Evolutionary conservation across 2,329 filamentous ascomycete species (phyloP), one percentile per base, ranked within the genome.

Genomic region (Cordyceps fumosorosea): DNA sequence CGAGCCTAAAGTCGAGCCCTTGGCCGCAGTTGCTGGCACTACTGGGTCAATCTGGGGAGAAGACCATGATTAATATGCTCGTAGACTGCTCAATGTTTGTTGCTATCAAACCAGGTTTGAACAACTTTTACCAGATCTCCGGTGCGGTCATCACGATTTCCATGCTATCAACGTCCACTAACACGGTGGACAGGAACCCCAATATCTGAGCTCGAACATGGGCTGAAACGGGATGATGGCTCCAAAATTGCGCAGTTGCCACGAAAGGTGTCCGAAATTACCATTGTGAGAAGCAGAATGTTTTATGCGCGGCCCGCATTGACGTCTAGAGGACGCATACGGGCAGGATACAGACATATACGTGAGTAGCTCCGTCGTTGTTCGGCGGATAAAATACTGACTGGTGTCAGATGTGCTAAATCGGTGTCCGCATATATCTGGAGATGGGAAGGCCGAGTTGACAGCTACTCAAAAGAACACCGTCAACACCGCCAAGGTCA

Each of bases 221-320:
- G 58, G 52, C 53, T 18, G 55, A 56, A 37, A 32, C 54, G 52
- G 29, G 34, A 22, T 10, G 16, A 20, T 12, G 26, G 16, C 2
- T 22, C 29, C 11, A 14, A 45, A 47, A 52, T 14, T 4, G 12
- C 50, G 16, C 24, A 42, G 18, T 20, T 12, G 2, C 7, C 48
- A 1, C 64, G 59, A 53, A 71, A 74, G 18, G 78, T 80, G 11
- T 83, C 82, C 47, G 83, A 85, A 18, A 91, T 98, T 62, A 76
- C 79, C 1, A 89, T 99, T 69, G 84, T 93, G 53, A 87, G 93
- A 64, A 91, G 85, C 69, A 86, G 91, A 22, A 96, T 97, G 80
- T 81, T 98, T 56, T 98, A 97, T 74, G 89, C 90, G 24, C 87
- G 86, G 67, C 85, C 91, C 22, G 81, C 84, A 1, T 77, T 93